Base-by-base conservation (phyloP, 768 basidiomycete genomes). In the Leccinum subgranulosum region DNA sequence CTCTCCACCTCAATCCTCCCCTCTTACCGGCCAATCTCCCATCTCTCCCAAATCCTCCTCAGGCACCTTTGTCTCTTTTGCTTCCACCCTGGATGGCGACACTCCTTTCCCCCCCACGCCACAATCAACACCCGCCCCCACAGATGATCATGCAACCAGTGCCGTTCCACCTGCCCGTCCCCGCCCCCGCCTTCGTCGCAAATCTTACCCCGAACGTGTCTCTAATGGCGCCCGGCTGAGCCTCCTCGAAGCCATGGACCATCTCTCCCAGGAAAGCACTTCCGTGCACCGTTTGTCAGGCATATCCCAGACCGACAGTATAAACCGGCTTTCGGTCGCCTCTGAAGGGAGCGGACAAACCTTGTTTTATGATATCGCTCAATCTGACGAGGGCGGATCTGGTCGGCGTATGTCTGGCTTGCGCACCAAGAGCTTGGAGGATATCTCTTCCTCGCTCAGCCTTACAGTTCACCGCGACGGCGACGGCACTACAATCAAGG, bases 1-100 rank as follows among this genome's bases (percentile, higher is more conserved):
- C 17, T 60, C 65, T 0, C 65, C 66, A 14, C 61, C 61, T 7
- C 55, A 54, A 53, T 56, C 63, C 1, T 61, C 63, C 1, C 58
- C 60, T 25, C 63, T 62, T 5, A 59, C 45, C 0, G 21, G 56
- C 3, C 60, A 52, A 5, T 59, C 58, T 2, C 53, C 58, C 36
- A 57, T 71, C 45, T 71, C 70, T 8, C 63, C 66, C 7, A 72
- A 66, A 39, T 71, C 71, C 4, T 71, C 72, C 7, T 19, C 64
- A 1, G 60, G 60, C 41, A 72, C 66, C 2, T 71, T 71, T 41
- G 64, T 58, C 23, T 71, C 70, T 6, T 10, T 66, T 23, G 23
- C 50, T 0, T 64, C 67, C 17, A 9, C 53, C 14, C 54, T 61
- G 6, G 69, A 70, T 2, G 71, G 66, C n/a, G 57, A 60, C 3